Evolutionary conservation across 768 basidiomycete species (phyloP).

Genomic region (Xerocomellus amylosporus): DNA sequence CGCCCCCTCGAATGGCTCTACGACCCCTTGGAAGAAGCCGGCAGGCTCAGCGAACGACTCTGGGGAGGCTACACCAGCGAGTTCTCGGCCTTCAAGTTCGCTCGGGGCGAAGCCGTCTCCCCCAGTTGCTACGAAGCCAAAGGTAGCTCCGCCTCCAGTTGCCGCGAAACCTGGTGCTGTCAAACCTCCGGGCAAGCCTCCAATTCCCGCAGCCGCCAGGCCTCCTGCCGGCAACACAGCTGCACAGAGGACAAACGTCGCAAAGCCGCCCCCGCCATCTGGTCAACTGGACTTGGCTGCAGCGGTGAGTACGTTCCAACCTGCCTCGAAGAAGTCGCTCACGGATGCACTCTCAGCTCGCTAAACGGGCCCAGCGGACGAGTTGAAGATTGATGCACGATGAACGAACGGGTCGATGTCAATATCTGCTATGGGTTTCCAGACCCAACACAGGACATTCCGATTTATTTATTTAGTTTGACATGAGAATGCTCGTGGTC

Average conservation of each 20-base stretch:
- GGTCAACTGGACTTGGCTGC: conserved; percentile 82
- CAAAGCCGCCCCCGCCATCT: conserved; percentile 44
- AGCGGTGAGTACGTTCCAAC: conserved; percentile 48
- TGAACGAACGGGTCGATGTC: background rate
- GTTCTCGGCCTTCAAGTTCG: conserved; percentile 52
- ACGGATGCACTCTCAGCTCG: conserved; percentile 47
- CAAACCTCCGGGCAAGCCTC: conserved; percentile 56
- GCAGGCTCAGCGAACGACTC: conserved; percentile 35
- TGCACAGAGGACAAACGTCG: conserved; percentile 38
- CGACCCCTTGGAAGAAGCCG: conserved; percentile 72
- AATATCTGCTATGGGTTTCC: background rate
- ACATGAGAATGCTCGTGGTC: conserved; percentile 13
- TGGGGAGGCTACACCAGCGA: conserved; percentile 38
- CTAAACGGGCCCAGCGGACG: conserved; percentile 71
- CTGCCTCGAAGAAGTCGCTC: background rate
- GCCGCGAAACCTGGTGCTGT: conserved; percentile 51
- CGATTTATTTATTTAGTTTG: conserved; percentile 12
- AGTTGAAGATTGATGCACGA: conserved; percentile 40
- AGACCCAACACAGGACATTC: conserved; percentile 3
- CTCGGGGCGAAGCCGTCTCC: conserved; percentile 54
- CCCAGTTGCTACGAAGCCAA: conserved; percentile 63
- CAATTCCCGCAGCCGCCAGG: conserved; percentile 56
- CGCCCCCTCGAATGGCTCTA: conserved; percentile 61
- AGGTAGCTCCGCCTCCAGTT: conserved; percentile 55
- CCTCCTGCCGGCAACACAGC: conserved; percentile 40